Percentiles rank a stretch among this genome's conserved stretches.
phyloP scores from a whole-genome alignment of 1,284 basidiomycete genomes.

The Irpex rosettiformis region DNA sequence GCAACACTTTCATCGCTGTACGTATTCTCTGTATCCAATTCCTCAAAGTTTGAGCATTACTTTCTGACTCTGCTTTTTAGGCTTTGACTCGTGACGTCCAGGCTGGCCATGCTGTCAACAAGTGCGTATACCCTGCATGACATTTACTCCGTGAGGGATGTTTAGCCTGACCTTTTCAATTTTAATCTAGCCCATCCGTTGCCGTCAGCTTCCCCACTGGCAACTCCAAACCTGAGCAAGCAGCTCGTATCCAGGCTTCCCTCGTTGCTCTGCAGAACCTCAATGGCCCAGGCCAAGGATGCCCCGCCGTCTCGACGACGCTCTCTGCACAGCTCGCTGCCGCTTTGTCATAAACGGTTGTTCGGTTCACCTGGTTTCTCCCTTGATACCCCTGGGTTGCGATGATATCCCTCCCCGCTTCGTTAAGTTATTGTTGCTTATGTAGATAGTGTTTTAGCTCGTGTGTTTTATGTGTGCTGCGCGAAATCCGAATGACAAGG shows the following conservation, averaged over 20 bases:
- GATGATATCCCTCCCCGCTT: neutral
- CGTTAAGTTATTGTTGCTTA: neutral
- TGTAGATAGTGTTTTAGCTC: neutral
- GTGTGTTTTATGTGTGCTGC: neutral
- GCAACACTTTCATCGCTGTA: conserved; percentile 30
- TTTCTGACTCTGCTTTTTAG: too few species aligned
- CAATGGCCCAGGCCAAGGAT: conserved; percentile 36
- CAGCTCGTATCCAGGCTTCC: conserved; percentile 33
- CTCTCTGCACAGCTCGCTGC: conserved; percentile 32
- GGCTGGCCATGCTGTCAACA: conserved; percentile 36
- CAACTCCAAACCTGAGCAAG: conserved; percentile 27
- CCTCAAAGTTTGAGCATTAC: too few species aligned
- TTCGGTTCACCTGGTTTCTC: neutral
- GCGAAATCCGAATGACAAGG: conserved; percentile 1
- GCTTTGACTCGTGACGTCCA: conserved; percentile 32
- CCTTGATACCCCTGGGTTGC: conserved; percentile 2
- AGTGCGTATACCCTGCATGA: conserved; percentile 16
- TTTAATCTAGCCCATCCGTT: conserved; percentile 25
- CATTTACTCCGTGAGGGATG: neutral
- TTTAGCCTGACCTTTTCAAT: neutral
- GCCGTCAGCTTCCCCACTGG: conserved; percentile 33
- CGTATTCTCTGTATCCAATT: too few species aligned
- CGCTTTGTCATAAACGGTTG: neutral
- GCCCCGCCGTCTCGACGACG: conserved; percentile 37
- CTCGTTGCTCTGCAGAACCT: conserved; percentile 39